Conservation (phyloP, 2,329 filamentous ascomycete species). For the Penicillium sp. region DNA sequence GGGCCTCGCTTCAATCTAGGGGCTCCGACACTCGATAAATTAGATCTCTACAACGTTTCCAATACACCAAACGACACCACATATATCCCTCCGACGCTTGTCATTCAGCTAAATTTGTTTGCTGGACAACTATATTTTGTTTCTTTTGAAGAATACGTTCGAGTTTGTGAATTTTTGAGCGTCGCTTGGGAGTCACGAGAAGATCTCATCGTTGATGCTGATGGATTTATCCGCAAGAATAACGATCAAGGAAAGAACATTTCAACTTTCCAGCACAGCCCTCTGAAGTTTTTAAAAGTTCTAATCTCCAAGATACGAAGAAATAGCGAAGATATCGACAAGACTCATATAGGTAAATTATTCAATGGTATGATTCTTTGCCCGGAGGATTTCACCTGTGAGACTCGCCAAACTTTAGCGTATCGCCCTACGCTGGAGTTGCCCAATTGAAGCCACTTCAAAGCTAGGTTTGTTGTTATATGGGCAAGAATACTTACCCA, state of each 20-base stretch:
- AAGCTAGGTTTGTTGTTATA: too few relatives aligned
- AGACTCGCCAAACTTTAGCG: neutral
- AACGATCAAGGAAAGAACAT: neutral
- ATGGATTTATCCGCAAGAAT: neutral
- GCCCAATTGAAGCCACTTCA: too few relatives aligned
- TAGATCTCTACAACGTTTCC: constrained; percentile 38
- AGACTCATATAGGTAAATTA: neutral
- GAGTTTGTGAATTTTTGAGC: neutral
- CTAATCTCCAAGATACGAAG: neutral
- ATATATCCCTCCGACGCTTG: neutral
- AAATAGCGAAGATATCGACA: neutral
- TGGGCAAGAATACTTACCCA: too few relatives aligned
- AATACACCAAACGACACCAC: too few relatives aligned
- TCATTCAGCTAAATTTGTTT: neutral
- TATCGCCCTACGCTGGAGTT: neutral
- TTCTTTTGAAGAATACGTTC: neutral
- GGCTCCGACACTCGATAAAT: constrained; percentile 40
- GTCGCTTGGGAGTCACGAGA: neutral
- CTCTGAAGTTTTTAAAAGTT: neutral
- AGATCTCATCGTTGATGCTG: neutral
- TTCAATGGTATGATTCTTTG: neutral
- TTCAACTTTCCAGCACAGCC: neutral
- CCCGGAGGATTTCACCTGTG: neutral
- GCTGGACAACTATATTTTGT: neutral
- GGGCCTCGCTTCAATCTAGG: constrained; percentile 41